phyloP scores from a whole-genome alignment of 2,329 filamentous ascomycete species.

The Didymella glomerata region DNA sequence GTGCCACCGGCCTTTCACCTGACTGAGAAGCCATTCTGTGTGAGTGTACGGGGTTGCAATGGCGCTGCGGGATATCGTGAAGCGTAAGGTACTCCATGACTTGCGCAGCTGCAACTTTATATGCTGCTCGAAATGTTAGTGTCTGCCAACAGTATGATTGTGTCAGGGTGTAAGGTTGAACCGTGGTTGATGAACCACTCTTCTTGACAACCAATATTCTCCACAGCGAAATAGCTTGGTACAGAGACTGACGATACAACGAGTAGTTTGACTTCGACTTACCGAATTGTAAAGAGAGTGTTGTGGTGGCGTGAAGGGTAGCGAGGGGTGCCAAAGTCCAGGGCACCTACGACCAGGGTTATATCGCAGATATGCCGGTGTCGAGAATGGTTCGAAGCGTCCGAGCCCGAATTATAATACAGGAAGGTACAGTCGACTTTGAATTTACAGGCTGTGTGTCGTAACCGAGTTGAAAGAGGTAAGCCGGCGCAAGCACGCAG shows the following conservation, averaged over 20 bases:
- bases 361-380: conserved; percentile 24
- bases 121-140: conserved; percentile 21
- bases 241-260: background rate
- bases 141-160: background rate
- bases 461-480: conserved; percentile 21
- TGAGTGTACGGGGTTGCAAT: conserved; percentile 39
- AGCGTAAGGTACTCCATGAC: conserved; percentile 51
- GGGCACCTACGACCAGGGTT: conserved; percentile 18
- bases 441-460: conserved; percentile 18
- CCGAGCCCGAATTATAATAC: conserved; percentile 22
- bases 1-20: conserved; percentile 34
- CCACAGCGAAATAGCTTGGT: background rate
- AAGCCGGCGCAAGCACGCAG: conserved; percentile 45
- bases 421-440: conserved; percentile 7
- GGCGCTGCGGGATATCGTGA: conserved; percentile 50
- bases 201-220: background rate
- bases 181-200: conserved; percentile 9
- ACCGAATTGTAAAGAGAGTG: background rate
- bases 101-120: conserved; percentile 16
- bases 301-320: conserved; percentile 4
- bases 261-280: background rate
- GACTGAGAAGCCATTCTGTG: conserved; percentile 42
- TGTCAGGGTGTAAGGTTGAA: conserved; percentile 1
- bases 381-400: conserved; percentile 6
- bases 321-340: conserved; percentile 12